Evolutionary conservation across 805 yeast genomes (phyloP).

Genomic region (Yamadazyma nakazawae): DNA sequence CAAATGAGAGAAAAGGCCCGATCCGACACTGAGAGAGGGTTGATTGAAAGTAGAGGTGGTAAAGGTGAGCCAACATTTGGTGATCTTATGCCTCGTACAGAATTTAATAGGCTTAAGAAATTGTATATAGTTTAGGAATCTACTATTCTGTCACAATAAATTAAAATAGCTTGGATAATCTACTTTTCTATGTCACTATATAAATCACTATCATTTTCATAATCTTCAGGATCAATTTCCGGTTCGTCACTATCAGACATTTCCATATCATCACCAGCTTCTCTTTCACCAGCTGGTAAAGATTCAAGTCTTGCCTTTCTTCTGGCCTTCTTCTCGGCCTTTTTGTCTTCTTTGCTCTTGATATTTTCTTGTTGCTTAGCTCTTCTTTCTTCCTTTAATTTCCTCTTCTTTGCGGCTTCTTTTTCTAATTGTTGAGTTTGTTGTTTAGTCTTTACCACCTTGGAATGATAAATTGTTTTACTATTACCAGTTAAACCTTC

Average conservation of each 20-base stretch:
- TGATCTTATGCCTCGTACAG: conserved; percentile 43
- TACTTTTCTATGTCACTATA: conserved; percentile 27
- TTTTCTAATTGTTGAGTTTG: conserved; percentile 64
- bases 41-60: conserved; percentile 37
- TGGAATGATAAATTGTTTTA: conserved; percentile 80
- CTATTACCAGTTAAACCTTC: conserved; percentile 84
- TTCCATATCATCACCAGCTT: conserved; percentile 20
- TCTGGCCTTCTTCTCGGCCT: conserved; percentile 70
- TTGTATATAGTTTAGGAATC: conserved; percentile 33
- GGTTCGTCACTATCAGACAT: conserved; percentile 23
- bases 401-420: conserved; percentile 59
- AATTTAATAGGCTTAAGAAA: conserved; percentile 39
- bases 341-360: conserved; percentile 66
- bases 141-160: no score
- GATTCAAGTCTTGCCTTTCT: conserved; percentile 49
- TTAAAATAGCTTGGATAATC: no score
- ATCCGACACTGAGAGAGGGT: conserved; percentile 50
- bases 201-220: conserved; percentile 50
- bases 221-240: conserved; percentile 41
- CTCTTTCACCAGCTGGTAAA: conserved; percentile 24
- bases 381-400: conserved; percentile 67
- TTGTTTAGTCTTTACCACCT: conserved; percentile 55
- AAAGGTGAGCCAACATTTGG: conserved; percentile 40
- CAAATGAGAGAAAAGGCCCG: conserved; percentile 51
- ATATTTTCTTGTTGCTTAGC: conserved; percentile 78